A percentile compares a stretch with the other conserved stretches of the same genome.
Conservation (phyloP, 108 stramenopile species). For the Hondaea fermentalgiana region DNA sequence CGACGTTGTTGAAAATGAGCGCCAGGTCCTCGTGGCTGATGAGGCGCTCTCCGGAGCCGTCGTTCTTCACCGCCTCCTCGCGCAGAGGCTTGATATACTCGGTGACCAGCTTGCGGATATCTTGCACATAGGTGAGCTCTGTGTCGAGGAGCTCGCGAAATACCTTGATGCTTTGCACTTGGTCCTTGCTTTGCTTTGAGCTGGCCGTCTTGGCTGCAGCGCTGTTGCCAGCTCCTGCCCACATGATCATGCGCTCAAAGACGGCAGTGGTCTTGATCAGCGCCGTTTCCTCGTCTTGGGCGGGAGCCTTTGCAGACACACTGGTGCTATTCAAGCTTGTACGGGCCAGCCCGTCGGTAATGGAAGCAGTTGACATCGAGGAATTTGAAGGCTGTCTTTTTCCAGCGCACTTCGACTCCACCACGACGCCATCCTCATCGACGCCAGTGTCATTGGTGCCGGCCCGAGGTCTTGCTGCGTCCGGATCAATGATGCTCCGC, state of each 20-base stretch:
- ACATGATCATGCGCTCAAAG: conserved; percentile 17
- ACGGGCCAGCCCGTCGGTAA: not conserved
- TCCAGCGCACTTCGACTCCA: not conserved
- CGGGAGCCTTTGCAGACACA: not conserved
- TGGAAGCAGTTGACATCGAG: not conserved
- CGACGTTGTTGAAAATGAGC: not conserved
- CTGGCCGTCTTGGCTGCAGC: not conserved
- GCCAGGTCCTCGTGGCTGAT: conserved; percentile 14
- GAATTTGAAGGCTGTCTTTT: not conserved
- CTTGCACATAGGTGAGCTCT: not conserved
- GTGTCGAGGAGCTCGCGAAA: not conserved
- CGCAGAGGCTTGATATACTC: conserved; percentile 8
- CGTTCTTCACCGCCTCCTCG: not conserved
- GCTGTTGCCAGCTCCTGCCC: not conserved
- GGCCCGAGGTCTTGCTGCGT: no score
- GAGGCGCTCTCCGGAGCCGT: not conserved
- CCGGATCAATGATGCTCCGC: not conserved
- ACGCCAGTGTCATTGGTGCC: no score
- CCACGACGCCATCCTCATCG: not conserved
- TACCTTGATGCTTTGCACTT: conserved; percentile 13
- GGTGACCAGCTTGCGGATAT: not conserved
- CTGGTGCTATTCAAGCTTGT: not conserved
- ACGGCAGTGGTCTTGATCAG: not conserved
- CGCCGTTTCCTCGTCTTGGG: not conserved
- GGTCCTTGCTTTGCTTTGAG: not conserved